Evolutionary conservation across 345 rosid species (phyloP), one percentile per base, ranked within the genome.

Genomic region (Eucalyptus brandiana): DNA sequence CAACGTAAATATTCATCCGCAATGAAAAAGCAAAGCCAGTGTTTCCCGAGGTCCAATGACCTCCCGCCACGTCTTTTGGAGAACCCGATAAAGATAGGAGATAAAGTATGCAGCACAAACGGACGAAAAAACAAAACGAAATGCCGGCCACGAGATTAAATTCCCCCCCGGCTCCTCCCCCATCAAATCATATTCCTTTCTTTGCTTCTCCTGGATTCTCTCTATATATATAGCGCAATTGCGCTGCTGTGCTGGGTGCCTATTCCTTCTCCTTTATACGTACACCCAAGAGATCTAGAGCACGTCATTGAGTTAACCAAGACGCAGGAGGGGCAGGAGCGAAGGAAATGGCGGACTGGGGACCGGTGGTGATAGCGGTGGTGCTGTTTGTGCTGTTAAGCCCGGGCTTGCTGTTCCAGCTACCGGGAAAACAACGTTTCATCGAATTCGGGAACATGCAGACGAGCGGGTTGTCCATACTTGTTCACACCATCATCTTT

Each of bases 321-420:
- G 16, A 42, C 50, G 40, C 24, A 24, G 48, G 47, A 17, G 44
- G 23, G 40, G 49, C 51, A 49, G 44, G 48, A n/a, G 45, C 10
- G 87, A 72, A 48, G 80, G 44, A 50, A 45, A 97, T 97, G 99
- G 97, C 98, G 60, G 99, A 97, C 47, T 97, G 98, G 99, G 99
- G 98, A 3, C 99, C 99, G 18, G 98, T 98, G n/a, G 90, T 97
- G 90, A 92, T 97, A 32, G 97, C 97, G 4, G 95, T 95, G 93
- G 95, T 97, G 87, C 91, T 97, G 87, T 97, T 97, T 90, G 95
- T 97, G 92, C 90, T 97, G 80, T 89, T 97, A 19, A 94, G 95
- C 60, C 98, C 99, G 16, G 99, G 99, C 44, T 92, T 97, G 87
- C 89, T 97, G 90, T 95, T 96, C 90, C 99, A 97, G 94, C 87